Evolutionary conservation across 768 basidiomycete genomes (phyloP), one percentile per base, ranked within the genome.

Genomic region (Phanerochaete sordida): DNA sequence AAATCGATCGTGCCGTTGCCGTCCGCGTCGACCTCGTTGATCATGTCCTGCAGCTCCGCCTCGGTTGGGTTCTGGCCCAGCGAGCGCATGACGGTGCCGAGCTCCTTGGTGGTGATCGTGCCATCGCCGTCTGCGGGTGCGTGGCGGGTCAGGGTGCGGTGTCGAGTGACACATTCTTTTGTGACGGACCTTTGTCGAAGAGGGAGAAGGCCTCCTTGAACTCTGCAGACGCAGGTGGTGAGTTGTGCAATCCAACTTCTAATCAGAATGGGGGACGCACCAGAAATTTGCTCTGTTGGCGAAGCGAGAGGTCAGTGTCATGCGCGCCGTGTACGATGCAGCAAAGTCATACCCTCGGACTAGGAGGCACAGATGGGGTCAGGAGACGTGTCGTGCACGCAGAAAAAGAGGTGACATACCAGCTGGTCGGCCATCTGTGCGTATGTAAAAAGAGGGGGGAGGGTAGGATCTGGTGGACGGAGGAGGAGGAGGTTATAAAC

Each of bases 121-220:
- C 93, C 93, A 80, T 95, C 93, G 65, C 90, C 91, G 67, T 95
- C 93, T 94, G 69, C 4, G 19, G n/a, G 16, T 15, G 33, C 55
- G 35, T 53, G 30, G 30, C 13, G 63, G 26, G 27, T 57, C 24
- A 62, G 19, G 50, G 56, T 9, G 45, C 52, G 27, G 47, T 15
- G 45, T 47, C 33, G 48, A 51, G 59, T 49, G 27, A 47, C 52
- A 46, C 26, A 50, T 39, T 43, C 39, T 43, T 43, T 19, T 47
- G 26, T 27, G 8, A 75, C 81, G 59, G 61, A 93, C 94, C 91
- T 75, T 94, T 95, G 80, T 97, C 94, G 75, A 98, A 98, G 23
- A 98, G 84, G 60, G 95, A 93, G 79, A 98, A 98, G 52, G 95
- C 95, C 81, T 98, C 96, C 83, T 96, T 98, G 86, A 95, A 98